Evolutionary conservation across 495 filamentous ascomycete species (phyloP).

Genomic region (Umbilicaria muhlenbergii): DNA sequence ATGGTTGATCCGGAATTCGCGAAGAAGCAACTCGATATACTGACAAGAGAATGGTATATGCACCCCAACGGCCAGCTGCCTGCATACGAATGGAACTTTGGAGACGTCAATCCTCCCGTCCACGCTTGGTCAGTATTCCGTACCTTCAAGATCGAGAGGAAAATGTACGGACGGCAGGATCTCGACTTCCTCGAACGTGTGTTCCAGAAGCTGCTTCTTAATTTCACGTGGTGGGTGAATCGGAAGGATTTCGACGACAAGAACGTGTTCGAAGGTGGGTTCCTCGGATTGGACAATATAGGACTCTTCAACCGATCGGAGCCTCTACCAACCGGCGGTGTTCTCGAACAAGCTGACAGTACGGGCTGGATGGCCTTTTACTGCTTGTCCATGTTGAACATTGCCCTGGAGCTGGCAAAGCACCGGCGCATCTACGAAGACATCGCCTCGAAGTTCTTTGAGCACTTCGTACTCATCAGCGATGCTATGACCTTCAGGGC

Average conservation of each 20-base stretch:
- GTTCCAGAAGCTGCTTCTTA: constrained; percentile 87
- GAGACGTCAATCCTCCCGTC: constrained; percentile 91
- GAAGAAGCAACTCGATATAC: constrained; percentile 90
- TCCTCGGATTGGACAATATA: constrained; percentile 94
- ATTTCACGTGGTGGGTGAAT: constrained; percentile 99
- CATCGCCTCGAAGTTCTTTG: constrained; percentile 93
- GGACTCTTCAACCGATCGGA: constrained; percentile 97
- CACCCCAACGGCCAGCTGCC: constrained; percentile 92
- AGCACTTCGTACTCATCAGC: constrained; percentile 94
- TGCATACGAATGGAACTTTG: constrained; percentile 95
- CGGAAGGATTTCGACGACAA: constrained; percentile 87
- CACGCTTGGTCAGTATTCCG: constrained; percentile 94
- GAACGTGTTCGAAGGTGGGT: constrained; percentile 93
- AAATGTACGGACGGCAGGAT: constrained; percentile 89
- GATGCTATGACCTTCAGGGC: constrained; percentile 90
- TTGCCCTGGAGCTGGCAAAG: constrained; percentile 85
- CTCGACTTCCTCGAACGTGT: constrained; percentile 91
- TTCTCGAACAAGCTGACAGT: constrained; percentile 89
- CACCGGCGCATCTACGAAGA: constrained; percentile 95
- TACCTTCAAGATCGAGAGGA: constrained; percentile 94
- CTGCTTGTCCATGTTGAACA: constrained; percentile 89
- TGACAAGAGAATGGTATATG: constrained; percentile 98
- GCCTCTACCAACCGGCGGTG: constrained; percentile 82
- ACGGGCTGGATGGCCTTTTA: constrained; percentile 99
- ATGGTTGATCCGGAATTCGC: constrained; percentile 97